These are phyloP conservation scores for Ichthyophthirius multifiliis DNA, from an alignment of 169 alveolate species.

Conservation along the genomic window DNA sequence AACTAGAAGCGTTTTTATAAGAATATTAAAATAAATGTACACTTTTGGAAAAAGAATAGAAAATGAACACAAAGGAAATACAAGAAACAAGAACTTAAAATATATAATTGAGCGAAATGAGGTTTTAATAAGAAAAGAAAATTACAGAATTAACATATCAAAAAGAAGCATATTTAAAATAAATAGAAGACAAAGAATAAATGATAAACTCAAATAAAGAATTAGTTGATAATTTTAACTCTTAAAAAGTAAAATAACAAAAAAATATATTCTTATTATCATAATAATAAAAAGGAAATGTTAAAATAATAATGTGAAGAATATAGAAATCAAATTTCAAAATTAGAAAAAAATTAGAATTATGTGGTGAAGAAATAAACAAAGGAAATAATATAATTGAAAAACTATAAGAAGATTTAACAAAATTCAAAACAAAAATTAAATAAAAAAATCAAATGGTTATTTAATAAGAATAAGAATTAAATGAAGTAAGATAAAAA, in stretches of 20 bases:
- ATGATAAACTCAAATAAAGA: background rate
- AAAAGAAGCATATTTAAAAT: background rate
- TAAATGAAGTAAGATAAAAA: background rate
- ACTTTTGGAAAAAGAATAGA: background rate
- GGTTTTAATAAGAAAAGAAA: background rate
- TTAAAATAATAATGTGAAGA: background rate
- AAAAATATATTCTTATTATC: background rate
- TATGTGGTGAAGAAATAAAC: conserved; percentile 5
- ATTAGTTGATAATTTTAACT: background rate
- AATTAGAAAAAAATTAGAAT: background rate
- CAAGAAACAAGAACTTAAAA: background rate
- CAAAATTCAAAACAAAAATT: background rate
- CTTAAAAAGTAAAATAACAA: background rate
- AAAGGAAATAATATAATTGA: background rate
- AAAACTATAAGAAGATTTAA: background rate
- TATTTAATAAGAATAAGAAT: background rate
- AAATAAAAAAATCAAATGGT: background rate
- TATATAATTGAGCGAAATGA: background rate
- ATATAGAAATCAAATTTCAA: background rate
- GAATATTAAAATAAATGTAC: background rate
- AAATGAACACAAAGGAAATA: background rate
- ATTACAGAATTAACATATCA: background rate
- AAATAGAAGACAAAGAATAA: background rate
- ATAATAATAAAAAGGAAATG: background rate
- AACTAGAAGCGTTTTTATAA: background rate